phyloP scores from a whole-genome alignment of 129 eudicot species.

The Lactuca saligna region DNA sequence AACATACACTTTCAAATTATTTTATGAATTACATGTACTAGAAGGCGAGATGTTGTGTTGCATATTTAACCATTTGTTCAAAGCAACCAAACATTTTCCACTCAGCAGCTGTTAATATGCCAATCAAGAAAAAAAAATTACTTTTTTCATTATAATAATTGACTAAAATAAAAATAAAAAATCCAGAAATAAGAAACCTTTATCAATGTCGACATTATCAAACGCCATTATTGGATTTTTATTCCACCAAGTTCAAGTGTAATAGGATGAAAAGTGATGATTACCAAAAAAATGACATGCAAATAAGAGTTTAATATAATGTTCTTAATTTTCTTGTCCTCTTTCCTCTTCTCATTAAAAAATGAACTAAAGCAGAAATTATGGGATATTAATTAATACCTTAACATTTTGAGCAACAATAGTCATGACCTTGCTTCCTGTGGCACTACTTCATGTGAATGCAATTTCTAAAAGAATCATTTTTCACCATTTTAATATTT shows the following conservation, averaged over 20 bases:
- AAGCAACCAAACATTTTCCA: constrained; percentile 94
- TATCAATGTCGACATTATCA: constrained; percentile 89
- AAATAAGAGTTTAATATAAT: background rate
- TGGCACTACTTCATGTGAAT: constrained; percentile 89
- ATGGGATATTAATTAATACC: constrained; percentile 26
- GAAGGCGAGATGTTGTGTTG: constrained; percentile 86
- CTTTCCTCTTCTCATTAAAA: background rate
- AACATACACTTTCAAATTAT: too few relatives aligned
- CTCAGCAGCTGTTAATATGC: constrained; percentile 63
- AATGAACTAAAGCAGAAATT: background rate
- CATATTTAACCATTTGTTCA: constrained; percentile 97
- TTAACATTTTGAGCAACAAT: constrained; percentile 91
- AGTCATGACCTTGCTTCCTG: constrained; percentile 94
- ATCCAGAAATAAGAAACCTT: constrained; percentile 48
- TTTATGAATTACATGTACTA: constrained; percentile 64
- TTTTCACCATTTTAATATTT: background rate
- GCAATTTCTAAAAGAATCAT: constrained; percentile 52
- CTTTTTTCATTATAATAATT: too few relatives aligned
- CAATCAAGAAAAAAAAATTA: background rate
- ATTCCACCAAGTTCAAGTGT: constrained; percentile 95
- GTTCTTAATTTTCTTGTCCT: too few relatives aligned
- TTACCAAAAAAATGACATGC: constrained; percentile 4
- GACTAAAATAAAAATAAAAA: background rate
- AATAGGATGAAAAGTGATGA: constrained; percentile 67
- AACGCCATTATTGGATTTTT: constrained; percentile 90